Conservation (phyloP, 148 eudicot genomes). For the Dianthus caryophyllus region DNA sequence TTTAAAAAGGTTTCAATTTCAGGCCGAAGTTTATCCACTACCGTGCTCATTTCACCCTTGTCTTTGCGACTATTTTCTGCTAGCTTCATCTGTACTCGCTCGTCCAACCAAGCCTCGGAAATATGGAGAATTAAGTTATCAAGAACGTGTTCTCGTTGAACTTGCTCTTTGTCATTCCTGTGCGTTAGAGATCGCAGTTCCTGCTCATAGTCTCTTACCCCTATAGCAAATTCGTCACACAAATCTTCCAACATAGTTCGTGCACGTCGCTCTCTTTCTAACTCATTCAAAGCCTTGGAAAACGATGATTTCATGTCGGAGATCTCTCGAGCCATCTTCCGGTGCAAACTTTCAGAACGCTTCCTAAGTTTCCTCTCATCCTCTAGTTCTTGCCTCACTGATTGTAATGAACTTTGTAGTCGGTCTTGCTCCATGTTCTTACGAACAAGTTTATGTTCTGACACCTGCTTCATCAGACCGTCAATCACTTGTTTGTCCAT, state of each 20-base stretch:
- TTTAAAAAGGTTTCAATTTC: slow-evolving; percentile 76
- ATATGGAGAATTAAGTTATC: slow-evolving; percentile 69
- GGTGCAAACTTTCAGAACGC: slow-evolving; percentile 60
- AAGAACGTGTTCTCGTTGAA: slow-evolving; percentile 31
- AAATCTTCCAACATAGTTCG: slow-evolving; percentile 65
- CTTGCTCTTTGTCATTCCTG: slow-evolving; percentile 40
- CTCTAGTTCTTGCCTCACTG: slow-evolving; percentile 57
- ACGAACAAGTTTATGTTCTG: slow-evolving; percentile 30
- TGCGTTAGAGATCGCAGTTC: slow-evolving; percentile 54
- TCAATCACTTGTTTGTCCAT: slow-evolving; percentile 50
- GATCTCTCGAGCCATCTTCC: slow-evolving; percentile 65
- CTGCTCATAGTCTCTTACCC: slow-evolving; percentile 67
- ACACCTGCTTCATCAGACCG: slow-evolving; percentile 43
- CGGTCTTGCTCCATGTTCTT: slow-evolving; percentile 53
- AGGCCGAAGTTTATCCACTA: slow-evolving; percentile 56
- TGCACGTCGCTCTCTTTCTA: slow-evolving; percentile 62
- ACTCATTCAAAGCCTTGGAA: slow-evolving; percentile 48
- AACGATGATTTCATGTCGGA: slow-evolving; percentile 52
- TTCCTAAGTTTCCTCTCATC: slow-evolving; percentile 62
- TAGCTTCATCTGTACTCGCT: slow-evolving; percentile 61
- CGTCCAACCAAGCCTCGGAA: slow-evolving; percentile 94
- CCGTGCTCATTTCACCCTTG: slow-evolving; percentile 34
- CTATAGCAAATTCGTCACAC: slow-evolving; percentile 82
- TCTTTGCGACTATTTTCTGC: slow-evolving; percentile 27
- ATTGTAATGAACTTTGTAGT: slow-evolving; percentile 43